phyloP scores from a whole-genome alignment of 352 stramenopile genomes.

The Globisporangium rhizosaccharum region DNA sequence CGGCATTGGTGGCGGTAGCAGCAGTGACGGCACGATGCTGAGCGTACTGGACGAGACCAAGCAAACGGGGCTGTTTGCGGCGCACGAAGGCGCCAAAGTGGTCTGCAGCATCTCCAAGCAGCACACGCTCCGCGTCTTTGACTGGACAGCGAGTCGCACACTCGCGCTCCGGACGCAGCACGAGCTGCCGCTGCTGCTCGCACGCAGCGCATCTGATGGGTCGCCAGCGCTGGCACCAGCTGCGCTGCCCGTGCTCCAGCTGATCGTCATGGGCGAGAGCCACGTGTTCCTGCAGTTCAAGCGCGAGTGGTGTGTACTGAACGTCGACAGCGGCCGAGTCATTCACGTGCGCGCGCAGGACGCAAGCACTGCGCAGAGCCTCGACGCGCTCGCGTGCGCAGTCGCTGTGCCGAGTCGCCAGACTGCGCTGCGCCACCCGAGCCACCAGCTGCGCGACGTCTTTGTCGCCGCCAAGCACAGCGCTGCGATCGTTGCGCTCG shows the following conservation, averaged over 20 bases:
- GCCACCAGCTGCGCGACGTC: conserved; percentile 35
- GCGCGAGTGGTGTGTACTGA: conserved; percentile 56
- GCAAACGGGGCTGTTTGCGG: conserved; percentile 41
- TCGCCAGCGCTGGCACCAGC: conserved; percentile 10
- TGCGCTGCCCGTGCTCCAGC: conserved; percentile 36
- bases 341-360: conserved; percentile 23
- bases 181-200: conserved; percentile 32
- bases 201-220: neutral
- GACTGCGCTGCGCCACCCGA: conserved; percentile 17
- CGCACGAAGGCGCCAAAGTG: conserved; percentile 48
- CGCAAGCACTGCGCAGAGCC: conserved; percentile 20
- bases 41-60: conserved; percentile 57
- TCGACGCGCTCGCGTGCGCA: conserved; percentile 28
- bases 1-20: conserved; percentile 2
- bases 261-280: conserved; percentile 63
- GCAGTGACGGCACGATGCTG: conserved; percentile 16
- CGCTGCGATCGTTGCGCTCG: conserved; percentile 42
- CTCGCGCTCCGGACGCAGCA: conserved; percentile 53
- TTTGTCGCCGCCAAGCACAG: conserved; percentile 57
- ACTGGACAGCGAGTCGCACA: conserved; percentile 58
- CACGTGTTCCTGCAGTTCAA: conserved; percentile 61
- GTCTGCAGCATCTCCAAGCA: conserved; percentile 56
- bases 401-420: conserved; percentile 36
- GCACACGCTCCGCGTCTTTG: conserved; percentile 58
- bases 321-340: conserved; percentile 55